Percentiles rank a stretch among this genome's conserved stretches.
Evolutionary conservation across 345 rosid species (phyloP).

Genomic region (Psidium friedrichsthalianum): DNA sequence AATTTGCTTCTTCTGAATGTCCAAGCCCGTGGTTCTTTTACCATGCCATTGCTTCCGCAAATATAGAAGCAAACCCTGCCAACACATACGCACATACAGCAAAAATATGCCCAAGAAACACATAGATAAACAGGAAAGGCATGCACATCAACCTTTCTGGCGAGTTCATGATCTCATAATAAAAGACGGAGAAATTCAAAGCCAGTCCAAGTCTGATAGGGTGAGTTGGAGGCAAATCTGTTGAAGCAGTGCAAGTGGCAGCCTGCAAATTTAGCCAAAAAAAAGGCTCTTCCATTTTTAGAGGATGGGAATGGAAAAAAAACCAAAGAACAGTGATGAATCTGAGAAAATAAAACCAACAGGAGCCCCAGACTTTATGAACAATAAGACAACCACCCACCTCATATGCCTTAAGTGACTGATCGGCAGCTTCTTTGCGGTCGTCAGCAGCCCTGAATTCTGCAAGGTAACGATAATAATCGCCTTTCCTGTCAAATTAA

Average conservation of each 20-base stretch:
- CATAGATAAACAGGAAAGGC: background rate
- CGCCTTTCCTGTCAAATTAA: slow-evolving; percentile 36
- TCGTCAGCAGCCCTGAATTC: slow-evolving; percentile 34
- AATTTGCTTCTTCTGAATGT: background rate
- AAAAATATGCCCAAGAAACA: background rate
- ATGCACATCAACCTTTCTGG: slow-evolving; percentile 43
- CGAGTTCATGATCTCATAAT: slow-evolving; percentile 77
- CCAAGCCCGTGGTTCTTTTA: background rate
- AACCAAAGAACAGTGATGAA: background rate
- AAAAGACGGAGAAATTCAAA: slow-evolving; percentile 79
- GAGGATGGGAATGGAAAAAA: background rate
- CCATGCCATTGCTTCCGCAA: background rate
- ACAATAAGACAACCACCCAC: slow-evolving; percentile 4
- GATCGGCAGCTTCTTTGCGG: slow-evolving; percentile 47
- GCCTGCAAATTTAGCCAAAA: slow-evolving; percentile 16
- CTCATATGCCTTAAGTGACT: slow-evolving; percentile 49
- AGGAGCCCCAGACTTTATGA: background rate
- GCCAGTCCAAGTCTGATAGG: slow-evolving; percentile 83
- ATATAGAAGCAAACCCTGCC: background rate
- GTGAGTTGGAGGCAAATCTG: slow-evolving; percentile 64
- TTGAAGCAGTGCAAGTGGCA: slow-evolving; percentile 31
- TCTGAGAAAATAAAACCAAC: background rate
- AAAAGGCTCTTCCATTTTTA: background rate
- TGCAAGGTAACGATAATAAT: slow-evolving; percentile 41
- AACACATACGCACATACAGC: background rate